Evolutionary conservation across 2,329 filamentous ascomycete species (phyloP).

Genomic region (Chaetomium olivaceum): DNA sequence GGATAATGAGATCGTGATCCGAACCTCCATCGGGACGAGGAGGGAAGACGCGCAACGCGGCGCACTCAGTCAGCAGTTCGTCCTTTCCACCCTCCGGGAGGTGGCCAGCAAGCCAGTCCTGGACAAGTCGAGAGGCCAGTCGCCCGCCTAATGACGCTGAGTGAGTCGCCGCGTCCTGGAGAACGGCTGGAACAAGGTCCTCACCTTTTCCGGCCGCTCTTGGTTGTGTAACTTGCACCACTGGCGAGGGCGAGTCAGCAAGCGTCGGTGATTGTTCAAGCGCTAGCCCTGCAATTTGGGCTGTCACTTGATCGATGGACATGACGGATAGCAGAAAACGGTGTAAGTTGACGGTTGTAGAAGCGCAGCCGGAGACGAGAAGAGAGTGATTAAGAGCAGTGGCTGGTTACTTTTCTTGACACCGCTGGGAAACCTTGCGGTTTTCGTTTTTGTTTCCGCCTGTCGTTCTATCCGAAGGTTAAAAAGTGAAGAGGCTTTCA

Average conservation of each 20-base stretch:
- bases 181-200: not conserved
- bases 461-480: not conserved
- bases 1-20: conserved; percentile 29
- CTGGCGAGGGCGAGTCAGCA: conserved; percentile 17
- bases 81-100: not conserved
- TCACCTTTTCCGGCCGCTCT: conserved; percentile 4
- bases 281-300: not conserved
- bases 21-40: conserved; percentile 14
- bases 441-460: not conserved
- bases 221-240: not conserved
- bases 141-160: conserved; percentile 16
- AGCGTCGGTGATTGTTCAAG: not conserved
- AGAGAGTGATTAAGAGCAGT: not conserved
- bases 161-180: not conserved
- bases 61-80: conserved; percentile 18
- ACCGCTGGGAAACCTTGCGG: not conserved
- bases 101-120: conserved; percentile 27
- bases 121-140: conserved; percentile 28
- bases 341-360: not conserved
- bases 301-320: not conserved
- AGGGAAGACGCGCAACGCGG: conserved; percentile 22
- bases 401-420: conserved; percentile 2
- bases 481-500: not conserved
- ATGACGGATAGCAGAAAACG: not conserved
- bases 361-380: not conserved